Conservation (phyloP, 2,329 filamentous ascomycete genomes). For the Raffaelea ambrosiae region DNA sequence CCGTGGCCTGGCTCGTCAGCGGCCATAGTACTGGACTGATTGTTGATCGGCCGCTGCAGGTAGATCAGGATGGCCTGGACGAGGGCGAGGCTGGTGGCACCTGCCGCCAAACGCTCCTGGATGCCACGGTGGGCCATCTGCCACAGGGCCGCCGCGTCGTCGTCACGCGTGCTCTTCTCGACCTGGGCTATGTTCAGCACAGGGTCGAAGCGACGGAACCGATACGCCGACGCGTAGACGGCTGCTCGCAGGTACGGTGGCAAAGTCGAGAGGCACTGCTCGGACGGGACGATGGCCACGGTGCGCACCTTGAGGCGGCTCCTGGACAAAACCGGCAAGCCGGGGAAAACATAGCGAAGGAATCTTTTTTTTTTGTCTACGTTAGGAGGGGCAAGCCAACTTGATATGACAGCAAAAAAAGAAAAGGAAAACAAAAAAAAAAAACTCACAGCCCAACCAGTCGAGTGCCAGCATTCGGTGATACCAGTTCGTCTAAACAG, state of each 20-base stretch:
- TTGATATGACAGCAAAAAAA: not conserved
- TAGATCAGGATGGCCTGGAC: not conserved
- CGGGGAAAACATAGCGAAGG: not conserved
- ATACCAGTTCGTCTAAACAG: not conserved
- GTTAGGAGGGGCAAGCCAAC: no score
- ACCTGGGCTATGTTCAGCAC: not conserved
- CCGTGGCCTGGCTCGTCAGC: not conserved
- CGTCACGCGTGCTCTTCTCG: no score
- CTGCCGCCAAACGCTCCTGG: not conserved
- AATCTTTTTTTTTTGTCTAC: no score
- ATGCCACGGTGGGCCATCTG: not conserved
- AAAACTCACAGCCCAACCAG: not conserved
- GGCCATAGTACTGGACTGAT: not conserved
- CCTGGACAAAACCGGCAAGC: not conserved
- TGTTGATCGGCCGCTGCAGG: not conserved
- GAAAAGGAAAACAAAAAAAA: not conserved
- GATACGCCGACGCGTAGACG: not conserved
- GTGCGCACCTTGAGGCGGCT: not conserved
- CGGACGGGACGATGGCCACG: not conserved
- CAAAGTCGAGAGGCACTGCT: not conserved
- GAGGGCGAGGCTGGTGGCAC: not conserved
- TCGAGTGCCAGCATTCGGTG: not conserved
- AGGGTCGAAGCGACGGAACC: not conserved
- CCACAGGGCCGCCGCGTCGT: not conserved
- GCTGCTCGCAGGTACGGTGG: not conserved